Evolutionary conservation across 352 stramenopile species (phyloP), one percentile per base, ranked within the genome.

Genomic region (Globisporangium sylvaticum): DNA sequence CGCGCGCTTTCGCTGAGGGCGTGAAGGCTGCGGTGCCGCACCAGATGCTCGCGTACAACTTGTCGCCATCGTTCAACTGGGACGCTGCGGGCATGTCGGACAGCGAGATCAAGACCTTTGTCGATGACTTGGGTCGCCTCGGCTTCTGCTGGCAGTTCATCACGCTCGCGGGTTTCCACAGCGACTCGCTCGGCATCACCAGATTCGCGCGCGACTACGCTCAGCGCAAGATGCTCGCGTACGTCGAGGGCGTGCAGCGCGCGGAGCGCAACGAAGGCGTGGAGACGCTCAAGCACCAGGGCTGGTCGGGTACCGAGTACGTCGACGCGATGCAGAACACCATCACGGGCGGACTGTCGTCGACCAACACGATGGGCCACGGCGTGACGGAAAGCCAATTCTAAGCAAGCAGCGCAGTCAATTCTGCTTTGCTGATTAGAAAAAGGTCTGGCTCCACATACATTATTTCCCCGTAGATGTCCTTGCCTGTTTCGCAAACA

Each of bases 101-200:
- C 70, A 75, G 71, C 32, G 79, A 99, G 73, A 97, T 99, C 65
- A 83, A 88, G 53, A 87, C 78, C 24, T 99, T 99, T 79, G 97
- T 99, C 67, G 89, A 96, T 53, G 96, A 98, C 64, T 81, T 99
- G 46, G 97, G 91, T 32, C 84, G 87, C 46, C 81, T 99, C 62
- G 97, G 97, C 65, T 99, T 98, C 79, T 96, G 92, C 59, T 99
- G 96, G 95, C 97, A 99, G 83, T 99, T 99, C 78, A 99, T 99
- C 67, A 99, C 97, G 57, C 87, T 99, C 52, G 97, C 97, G 61
- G 97, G 97, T 65, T 99, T 99, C 86, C 97, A 99, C 87, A 95
- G 90, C 54, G 97, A 99, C 79, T 98, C 96, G 61, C 90, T 99
- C 32, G 90, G 96, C 73, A 98, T 98, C 42, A 98, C 97, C 1